Percentiles rank a stretch among this genome's conserved stretches.
Conservation (phyloP, 73 alveolate genomes). For the Tetrahymena elliotti region DNA sequence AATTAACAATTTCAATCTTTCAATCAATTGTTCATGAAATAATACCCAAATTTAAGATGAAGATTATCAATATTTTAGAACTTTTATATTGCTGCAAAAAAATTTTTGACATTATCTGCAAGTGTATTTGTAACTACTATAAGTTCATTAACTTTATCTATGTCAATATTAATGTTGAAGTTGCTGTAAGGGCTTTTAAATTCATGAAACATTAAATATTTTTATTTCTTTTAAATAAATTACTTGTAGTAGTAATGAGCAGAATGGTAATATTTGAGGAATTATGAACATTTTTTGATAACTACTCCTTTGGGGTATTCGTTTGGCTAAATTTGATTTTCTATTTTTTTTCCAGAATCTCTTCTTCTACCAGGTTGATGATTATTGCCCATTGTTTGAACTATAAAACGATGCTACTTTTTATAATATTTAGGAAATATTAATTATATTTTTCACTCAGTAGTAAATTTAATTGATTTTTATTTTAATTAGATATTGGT, state of each 20-base stretch:
- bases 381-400: not conserved
- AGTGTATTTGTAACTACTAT: not conserved
- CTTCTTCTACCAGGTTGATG: not conserved
- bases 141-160: not conserved
- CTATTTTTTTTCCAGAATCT: not conserved
- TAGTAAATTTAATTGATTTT: no score
- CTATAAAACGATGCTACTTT: not conserved
- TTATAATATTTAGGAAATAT: no score
- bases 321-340: not conserved
- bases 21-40: not conserved
- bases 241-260: not conserved
- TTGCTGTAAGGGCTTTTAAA: not conserved
- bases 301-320: not conserved
- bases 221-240: not conserved
- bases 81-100: not conserved
- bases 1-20: not conserved
- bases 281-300: not conserved
- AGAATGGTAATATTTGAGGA: not conserved
- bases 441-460: not conserved
- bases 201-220: not conserved
- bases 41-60: not conserved
- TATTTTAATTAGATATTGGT: not conserved
- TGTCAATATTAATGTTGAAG: not conserved
- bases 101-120: not conserved
- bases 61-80: not conserved